Percentiles rank a stretch among this genome's conserved stretches.
Evolutionary conservation across 768 basidiomycete species (phyloP).

Genomic region (Kwoniella mangroviensis): DNA sequence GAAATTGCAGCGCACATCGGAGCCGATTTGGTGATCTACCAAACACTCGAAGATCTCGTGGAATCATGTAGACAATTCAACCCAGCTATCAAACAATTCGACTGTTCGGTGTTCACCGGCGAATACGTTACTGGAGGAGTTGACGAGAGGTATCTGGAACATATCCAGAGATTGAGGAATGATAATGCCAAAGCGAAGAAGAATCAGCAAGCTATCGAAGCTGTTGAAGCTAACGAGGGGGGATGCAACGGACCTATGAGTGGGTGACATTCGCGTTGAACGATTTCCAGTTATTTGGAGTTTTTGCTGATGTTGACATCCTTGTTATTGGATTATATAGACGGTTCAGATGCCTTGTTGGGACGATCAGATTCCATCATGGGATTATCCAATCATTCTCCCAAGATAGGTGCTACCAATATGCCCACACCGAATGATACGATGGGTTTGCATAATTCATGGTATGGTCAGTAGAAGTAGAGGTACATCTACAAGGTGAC

Average conservation of each 20-base stretch:
- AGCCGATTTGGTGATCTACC: slow-evolving; percentile 94
- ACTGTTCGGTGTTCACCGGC: slow-evolving; percentile 97
- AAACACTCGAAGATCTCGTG: slow-evolving; percentile 85
- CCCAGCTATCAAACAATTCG: slow-evolving; percentile 73
- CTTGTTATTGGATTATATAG: slow-evolving; percentile 25
- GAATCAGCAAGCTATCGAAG: slow-evolving; percentile 35
- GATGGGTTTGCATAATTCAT: slow-evolving; percentile 58
- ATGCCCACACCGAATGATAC: slow-evolving; percentile 53
- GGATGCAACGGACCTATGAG: slow-evolving; percentile 58
- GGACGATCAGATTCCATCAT: slow-evolving; percentile 34
- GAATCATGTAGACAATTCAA: slow-evolving; percentile 85
- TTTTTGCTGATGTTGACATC: neutral
- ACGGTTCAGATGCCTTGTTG: slow-evolving; percentile 54
- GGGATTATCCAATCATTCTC: slow-evolving; percentile 57
- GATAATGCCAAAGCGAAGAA: slow-evolving; percentile 76
- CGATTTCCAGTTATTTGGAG: no score
- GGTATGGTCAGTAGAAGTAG: slow-evolving; percentile 34
- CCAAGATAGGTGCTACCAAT: slow-evolving; percentile 45
- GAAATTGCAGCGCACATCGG: slow-evolving; percentile 82
- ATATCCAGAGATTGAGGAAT: slow-evolving; percentile 75
- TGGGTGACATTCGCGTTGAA: slow-evolving; percentile 29
- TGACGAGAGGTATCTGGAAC: slow-evolving; percentile 75
- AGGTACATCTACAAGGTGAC: no score
- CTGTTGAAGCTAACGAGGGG: slow-evolving; percentile 43
- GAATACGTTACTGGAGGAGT: slow-evolving; percentile 95